These are phyloP conservation scores for Aegilops speltoides DNA, from an alignment of 176 grass and related monocot genomes.

Conservation along the genomic window DNA sequence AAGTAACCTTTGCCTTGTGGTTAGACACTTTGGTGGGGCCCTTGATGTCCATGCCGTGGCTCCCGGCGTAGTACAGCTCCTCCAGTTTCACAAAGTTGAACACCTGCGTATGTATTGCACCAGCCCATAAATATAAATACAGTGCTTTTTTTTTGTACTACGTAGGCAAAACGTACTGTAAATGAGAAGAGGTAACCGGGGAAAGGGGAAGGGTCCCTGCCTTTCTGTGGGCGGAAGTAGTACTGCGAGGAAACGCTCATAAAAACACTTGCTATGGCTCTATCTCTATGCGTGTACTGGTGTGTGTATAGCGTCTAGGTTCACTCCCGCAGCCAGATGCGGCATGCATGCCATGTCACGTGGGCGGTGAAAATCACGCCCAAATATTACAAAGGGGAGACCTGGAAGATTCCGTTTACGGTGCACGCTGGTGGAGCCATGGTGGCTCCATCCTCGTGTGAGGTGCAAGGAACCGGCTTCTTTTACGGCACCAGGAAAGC, in stretches of 20 bases:
- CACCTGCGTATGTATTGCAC: slow-evolving; percentile 24
- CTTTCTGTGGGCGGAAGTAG: background rate
- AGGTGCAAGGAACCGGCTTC: background rate
- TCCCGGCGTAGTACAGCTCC: slow-evolving; percentile 77
- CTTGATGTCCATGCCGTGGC: slow-evolving; percentile 82
- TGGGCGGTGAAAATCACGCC: background rate
- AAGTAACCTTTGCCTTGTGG: slow-evolving; percentile 42
- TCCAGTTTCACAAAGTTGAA: slow-evolving; percentile 56
- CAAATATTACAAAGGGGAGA: background rate
- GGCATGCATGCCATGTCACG: background rate
- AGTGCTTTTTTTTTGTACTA: background rate
- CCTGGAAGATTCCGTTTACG: slow-evolving; percentile 7
- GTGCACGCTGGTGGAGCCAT: background rate
- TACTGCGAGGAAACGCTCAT: background rate
- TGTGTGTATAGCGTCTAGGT: background rate
- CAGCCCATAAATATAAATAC: background rate
- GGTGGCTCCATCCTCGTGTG: background rate
- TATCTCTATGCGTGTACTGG: background rate
- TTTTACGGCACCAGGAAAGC: background rate
- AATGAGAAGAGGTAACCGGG: no score
- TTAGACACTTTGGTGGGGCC: slow-evolving; percentile 42
- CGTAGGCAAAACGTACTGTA: background rate
- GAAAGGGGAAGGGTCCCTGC: background rate
- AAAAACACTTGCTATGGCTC: background rate
- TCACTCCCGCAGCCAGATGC: background rate